phyloP scores from a whole-genome alignment of 305 asterid genomes.

The Euphrasia arctica region DNA sequence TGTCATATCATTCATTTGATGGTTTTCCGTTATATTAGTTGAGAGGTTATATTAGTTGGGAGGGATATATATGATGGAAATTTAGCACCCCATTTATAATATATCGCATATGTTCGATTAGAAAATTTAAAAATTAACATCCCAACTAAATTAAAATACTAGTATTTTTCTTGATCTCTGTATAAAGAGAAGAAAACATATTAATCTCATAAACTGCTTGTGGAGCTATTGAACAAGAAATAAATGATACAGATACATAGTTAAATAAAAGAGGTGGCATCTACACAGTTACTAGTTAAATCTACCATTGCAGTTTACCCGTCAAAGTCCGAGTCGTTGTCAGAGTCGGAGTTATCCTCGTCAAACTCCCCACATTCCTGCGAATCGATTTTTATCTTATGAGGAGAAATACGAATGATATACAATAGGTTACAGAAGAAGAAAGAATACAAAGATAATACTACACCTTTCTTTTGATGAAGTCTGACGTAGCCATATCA shows the following conservation, averaged over 20 bases:
- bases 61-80: background rate
- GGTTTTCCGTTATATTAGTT: slow-evolving; percentile 30
- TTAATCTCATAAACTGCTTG: background rate
- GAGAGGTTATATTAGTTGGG: slow-evolving; percentile 17
- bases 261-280: background rate
- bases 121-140: no score
- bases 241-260: slow-evolving; percentile 22
- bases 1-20: slow-evolving; percentile 18
- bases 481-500: slow-evolving; percentile 69
- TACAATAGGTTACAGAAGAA: background rate
- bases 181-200: no score
- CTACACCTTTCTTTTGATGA: slow-evolving; percentile 55
- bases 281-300: slow-evolving; percentile 14
- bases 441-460: background rate
- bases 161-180: no score
- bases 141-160: no score
- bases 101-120: no score
- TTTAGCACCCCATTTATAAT: no score
- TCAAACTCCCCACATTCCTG: slow-evolving; percentile 84
- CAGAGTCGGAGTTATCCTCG: slow-evolving; percentile 2
- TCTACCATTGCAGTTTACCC: slow-evolving; percentile 27
- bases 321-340: slow-evolving; percentile 36
- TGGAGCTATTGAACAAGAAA: background rate
- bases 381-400: slow-evolving; percentile 24
- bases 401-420: slow-evolving; percentile 9